These are phyloP conservation scores for Stephanodiscus triporus DNA, from an alignment of 108 stramenopile species.

Conservation along the genomic window DNA sequence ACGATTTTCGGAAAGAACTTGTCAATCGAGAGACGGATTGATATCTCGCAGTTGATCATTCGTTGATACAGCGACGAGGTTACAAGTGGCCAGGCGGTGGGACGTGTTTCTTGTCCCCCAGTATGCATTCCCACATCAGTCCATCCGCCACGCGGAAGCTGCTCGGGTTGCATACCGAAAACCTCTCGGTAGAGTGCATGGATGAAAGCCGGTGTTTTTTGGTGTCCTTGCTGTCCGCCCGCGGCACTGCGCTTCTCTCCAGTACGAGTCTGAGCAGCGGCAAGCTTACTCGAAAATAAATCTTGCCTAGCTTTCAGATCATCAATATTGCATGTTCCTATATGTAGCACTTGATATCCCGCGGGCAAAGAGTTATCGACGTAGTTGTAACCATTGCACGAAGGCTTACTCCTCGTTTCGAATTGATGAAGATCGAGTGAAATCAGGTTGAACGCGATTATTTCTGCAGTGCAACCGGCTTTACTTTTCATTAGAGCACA, in stretches of 20 bases:
- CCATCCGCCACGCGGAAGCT: slow-evolving; percentile 29
- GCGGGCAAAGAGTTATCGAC: slow-evolving; percentile 13
- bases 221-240: slow-evolving; percentile 38
- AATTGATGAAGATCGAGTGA: slow-evolving; percentile 30
- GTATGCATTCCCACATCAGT: slow-evolving; percentile 50
- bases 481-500: slow-evolving; percentile 34
- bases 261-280: slow-evolving; percentile 3
- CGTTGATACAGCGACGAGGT: slow-evolving; percentile 16
- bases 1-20: slow-evolving; percentile 21
- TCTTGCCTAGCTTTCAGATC: not conserved
- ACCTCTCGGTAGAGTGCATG: slow-evolving; percentile 36
- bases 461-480: slow-evolving; percentile 9
- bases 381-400: slow-evolving; percentile 13
- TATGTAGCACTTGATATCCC: slow-evolving; percentile 32
- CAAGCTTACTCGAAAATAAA: slow-evolving; percentile 5
- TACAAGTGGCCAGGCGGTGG: slow-evolving; percentile 33
- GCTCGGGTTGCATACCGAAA: not conserved
- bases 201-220: slow-evolving; percentile 42
- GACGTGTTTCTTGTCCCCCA: slow-evolving; percentile 10
- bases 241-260: slow-evolving; percentile 26
- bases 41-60: not conserved
- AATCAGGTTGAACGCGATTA: slow-evolving; percentile 29
- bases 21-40: slow-evolving; percentile 1
- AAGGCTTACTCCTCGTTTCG: slow-evolving; percentile 10
- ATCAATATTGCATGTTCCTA: slow-evolving; percentile 13